Evolutionary conservation across 495 filamentous ascomycete species (phyloP).

Genomic region (Podospora comata): DNA sequence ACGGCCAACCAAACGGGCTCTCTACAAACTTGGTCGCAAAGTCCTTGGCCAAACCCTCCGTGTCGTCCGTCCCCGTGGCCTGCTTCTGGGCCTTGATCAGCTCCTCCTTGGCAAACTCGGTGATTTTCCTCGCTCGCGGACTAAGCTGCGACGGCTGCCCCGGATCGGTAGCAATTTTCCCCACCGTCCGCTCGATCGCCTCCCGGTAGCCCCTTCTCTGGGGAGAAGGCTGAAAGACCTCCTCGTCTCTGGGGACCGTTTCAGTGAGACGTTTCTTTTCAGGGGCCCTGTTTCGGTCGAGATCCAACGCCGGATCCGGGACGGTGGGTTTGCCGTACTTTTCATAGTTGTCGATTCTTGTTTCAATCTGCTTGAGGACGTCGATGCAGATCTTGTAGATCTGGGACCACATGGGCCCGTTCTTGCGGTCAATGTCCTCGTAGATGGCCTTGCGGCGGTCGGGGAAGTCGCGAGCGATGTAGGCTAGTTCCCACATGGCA

Average conservation of each 20-base stretch:
- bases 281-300: neutral
- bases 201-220: conserved; percentile 47
- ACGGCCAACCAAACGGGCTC: conserved; percentile 61
- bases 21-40: conserved; percentile 38
- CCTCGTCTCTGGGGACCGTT: conserved; percentile 52
- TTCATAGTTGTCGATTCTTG: conserved; percentile 58
- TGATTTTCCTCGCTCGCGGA: conserved; percentile 40
- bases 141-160: conserved; percentile 51
- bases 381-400: conserved; percentile 63
- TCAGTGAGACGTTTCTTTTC: conserved; percentile 35
- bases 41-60: conserved; percentile 37
- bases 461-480: conserved; percentile 69
- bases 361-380: conserved; percentile 61
- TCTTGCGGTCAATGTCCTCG: conserved; percentile 80
- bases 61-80: conserved; percentile 38
- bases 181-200: conserved; percentile 52
- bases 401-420: conserved; percentile 76
- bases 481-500: conserved; percentile 86
- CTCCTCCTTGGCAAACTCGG: conserved; percentile 35
- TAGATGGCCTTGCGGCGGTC: conserved; percentile 78
- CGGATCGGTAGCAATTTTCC: conserved; percentile 54
- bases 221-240: conserved; percentile 54
- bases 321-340: conserved; percentile 51
- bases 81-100: conserved; percentile 47
- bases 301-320: conserved; percentile 23